Evolutionary conservation across 192 early-diverging fungal genomes (phyloP).

Genomic region (Paraglomus brasilianum): DNA sequence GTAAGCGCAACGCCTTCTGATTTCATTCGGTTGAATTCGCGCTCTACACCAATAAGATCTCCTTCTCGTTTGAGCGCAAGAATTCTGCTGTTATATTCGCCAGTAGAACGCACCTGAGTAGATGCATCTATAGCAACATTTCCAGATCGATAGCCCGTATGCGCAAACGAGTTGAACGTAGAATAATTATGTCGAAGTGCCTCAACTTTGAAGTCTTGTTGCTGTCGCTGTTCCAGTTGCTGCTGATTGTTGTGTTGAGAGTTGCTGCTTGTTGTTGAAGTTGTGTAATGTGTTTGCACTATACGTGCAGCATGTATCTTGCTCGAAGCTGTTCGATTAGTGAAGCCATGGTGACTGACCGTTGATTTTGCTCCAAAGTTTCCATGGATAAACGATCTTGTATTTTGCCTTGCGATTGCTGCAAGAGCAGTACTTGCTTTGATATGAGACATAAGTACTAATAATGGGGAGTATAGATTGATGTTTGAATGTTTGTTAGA

Average conservation of each 20-base stretch:
- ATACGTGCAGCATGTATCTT: neutral
- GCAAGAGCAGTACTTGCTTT: conserved; percentile 24
- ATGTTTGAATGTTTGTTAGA: too few species aligned
- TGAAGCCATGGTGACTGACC: neutral
- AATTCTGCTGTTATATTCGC: conserved; percentile 3
- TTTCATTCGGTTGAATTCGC: neutral
- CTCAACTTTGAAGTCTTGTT: neutral
- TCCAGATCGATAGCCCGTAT: neutral
- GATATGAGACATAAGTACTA: conserved; percentile 31
- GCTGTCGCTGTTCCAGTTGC: neutral
- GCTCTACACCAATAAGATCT: neutral
- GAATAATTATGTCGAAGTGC: too few species aligned
- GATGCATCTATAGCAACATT: neutral
- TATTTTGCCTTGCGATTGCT: conserved; percentile 17
- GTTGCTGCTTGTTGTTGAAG: neutral
- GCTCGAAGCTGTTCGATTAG: neutral
- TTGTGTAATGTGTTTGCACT: neutral
- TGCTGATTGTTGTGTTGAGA: neutral
- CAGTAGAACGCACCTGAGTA: neutral
- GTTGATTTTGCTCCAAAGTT: neutral
- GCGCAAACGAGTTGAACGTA: too few species aligned
- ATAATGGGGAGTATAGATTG: too few species aligned
- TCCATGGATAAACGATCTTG: conserved; percentile 13
- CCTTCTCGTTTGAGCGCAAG: neutral
- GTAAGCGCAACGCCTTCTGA: conserved; percentile 12